Conservation (phyloP, 106 monocot genomes). For the Xerophyta viscosa region DNA sequence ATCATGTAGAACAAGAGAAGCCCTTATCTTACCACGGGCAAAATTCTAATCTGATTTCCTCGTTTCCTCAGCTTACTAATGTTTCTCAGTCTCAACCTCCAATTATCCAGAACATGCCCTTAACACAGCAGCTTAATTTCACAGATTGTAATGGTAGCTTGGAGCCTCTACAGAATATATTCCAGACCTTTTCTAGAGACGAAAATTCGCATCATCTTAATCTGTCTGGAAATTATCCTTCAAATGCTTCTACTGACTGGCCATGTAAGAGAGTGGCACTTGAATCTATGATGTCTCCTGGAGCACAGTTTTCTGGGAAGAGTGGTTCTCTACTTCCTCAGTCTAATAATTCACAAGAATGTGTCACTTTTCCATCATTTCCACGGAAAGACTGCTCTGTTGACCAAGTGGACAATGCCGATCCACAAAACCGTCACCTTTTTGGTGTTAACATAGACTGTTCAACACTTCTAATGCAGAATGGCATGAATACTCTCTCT, state of each 20-base stretch:
- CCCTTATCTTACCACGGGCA: slow-evolving; percentile 16
- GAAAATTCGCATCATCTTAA: slow-evolving; percentile 30
- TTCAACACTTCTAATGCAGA: slow-evolving; percentile 40
- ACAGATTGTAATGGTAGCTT: slow-evolving; percentile 34
- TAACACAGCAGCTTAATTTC: slow-evolving; percentile 40
- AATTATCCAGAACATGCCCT: slow-evolving; percentile 19
- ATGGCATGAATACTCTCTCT: slow-evolving; percentile 36
- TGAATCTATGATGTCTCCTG: slow-evolving; percentile 17
- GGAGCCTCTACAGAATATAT: slow-evolving; percentile 42
- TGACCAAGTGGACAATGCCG: slow-evolving; percentile 41
- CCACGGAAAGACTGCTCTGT: slow-evolving; percentile 44
- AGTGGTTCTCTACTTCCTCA: slow-evolving; percentile 20
- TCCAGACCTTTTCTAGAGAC: slow-evolving; percentile 58
- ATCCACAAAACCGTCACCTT: slow-evolving; percentile 50
- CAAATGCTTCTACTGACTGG: slow-evolving; percentile 13
- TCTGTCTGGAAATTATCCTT: slow-evolving; percentile 8
- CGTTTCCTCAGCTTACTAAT: slow-evolving; percentile 23
- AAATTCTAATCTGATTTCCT: slow-evolving; percentile 12
- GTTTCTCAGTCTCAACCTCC: slow-evolving; percentile 16
- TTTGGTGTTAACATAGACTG: slow-evolving; percentile 60
- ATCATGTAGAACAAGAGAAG: neutral
- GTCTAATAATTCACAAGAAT: slow-evolving; percentile 22
- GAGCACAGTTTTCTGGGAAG: slow-evolving; percentile 7
- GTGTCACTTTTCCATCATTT: slow-evolving; percentile 40
- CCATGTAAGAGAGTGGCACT: slow-evolving; percentile 26